phyloP scores from a whole-genome alignment of 192 early-diverging fungal species.

The Pilaira anomala region DNA sequence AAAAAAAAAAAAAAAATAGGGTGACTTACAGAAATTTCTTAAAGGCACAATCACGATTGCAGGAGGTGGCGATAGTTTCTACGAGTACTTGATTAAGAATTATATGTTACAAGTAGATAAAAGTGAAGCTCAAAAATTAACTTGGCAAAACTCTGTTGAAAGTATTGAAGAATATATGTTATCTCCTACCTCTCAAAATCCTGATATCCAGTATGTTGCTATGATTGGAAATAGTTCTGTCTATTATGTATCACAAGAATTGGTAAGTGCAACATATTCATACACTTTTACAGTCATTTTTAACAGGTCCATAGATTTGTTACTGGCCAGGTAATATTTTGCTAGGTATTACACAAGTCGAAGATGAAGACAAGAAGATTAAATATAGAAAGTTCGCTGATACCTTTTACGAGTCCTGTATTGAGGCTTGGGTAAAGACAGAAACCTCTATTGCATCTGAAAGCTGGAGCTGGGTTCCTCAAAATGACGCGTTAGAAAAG shows the following conservation, averaged over 20 bases:
- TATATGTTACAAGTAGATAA: conserved; percentile 44
- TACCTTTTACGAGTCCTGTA: conserved; percentile 46
- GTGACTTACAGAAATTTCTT: too few relatives aligned
- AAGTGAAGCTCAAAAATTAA: conserved; percentile 22
- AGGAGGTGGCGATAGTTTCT: conserved; percentile 54
- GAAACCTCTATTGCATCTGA: conserved; percentile 51
- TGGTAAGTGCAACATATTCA: conserved; percentile 1
- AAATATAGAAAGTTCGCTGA: conserved; percentile 31
- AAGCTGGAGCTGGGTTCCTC: conserved; percentile 32
- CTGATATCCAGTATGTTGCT: conserved; percentile 15
- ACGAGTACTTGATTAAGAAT: conserved; percentile 61
- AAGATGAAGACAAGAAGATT: conserved; percentile 20
- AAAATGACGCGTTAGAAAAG: too few relatives aligned
- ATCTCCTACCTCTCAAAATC: conserved; percentile 15
- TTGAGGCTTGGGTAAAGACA: conserved; percentile 40
- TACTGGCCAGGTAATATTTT: conserved; percentile 53
- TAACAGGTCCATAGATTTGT: conserved; percentile 24
- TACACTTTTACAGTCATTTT: not conserved
- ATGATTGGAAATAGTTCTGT: conserved; percentile 6
- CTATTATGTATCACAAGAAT: conserved; percentile 20
- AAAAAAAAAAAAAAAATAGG: too few relatives aligned
- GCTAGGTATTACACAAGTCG: conserved; percentile 43
- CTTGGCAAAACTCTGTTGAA: conserved; percentile 35
- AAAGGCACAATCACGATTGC: conserved; percentile 35
- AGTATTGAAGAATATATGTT: conserved; percentile 25